Conservation (phyloP, 2,329 filamentous ascomycete genomes). For the Bipolaris oryzae region DNA sequence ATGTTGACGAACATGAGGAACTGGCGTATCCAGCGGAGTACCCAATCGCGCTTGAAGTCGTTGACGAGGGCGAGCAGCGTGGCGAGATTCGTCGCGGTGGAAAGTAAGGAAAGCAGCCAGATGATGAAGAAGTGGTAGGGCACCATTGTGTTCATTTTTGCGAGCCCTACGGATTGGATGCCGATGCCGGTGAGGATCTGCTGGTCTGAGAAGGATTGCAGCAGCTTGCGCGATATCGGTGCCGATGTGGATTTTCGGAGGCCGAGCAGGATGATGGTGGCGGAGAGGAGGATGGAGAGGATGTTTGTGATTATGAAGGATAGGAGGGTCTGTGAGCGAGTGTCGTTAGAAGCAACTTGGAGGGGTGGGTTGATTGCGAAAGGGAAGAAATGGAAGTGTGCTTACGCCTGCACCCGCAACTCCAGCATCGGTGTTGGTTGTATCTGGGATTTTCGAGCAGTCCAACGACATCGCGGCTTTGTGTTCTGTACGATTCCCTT, state of each 20-base stretch:
- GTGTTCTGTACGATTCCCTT: background rate
- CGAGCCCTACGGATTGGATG: constrained; percentile 68
- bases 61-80: constrained; percentile 68
- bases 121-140: constrained; percentile 75
- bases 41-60: constrained; percentile 70
- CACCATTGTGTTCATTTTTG: constrained; percentile 63
- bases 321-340: constrained; percentile 57
- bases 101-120: constrained; percentile 70
- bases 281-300: constrained; percentile 62
- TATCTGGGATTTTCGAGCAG: constrained; percentile 54
- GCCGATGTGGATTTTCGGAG: constrained; percentile 54
- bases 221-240: constrained; percentile 66
- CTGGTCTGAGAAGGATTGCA: constrained; percentile 70
- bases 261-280: constrained; percentile 63
- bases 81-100: constrained; percentile 69
- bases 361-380: background rate
- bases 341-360: background rate
- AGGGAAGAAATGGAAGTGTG: background rate
- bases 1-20: constrained; percentile 70
- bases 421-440: constrained; percentile 60
- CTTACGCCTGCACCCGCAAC: constrained; percentile 64
- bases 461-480: constrained; percentile 28
- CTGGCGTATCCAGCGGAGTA: constrained; percentile 69
- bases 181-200: constrained; percentile 72
- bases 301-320: constrained; percentile 70